Base-by-base conservation (phyloP, 257 asterid genomes). In the Solanum dulcamara region DNA sequence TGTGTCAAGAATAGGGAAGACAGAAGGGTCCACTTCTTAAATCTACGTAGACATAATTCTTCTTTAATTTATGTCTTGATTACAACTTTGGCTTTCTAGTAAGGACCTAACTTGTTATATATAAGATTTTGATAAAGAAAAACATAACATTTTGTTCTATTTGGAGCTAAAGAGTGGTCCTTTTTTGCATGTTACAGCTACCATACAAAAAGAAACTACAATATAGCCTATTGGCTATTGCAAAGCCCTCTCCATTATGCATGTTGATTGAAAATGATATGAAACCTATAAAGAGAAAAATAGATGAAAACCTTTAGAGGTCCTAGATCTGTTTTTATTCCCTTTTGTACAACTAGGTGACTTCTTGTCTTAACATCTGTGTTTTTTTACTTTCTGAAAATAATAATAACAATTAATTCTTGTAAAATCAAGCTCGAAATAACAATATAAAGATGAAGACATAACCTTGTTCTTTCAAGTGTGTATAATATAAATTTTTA, bases 1-100 rank as follows among this genome's bases (percentile, higher is more conserved):
- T n/a, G 20, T 81, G 88, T 86, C 79, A 70, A 81, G 83, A 86
- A 38, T 6, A 26, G 28, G 20, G 62, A 40, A 86, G 62, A 70
- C 85, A 68, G 26, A 42, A 28, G 74, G 60, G 40, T 12, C 38
- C 66, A 68, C 24, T 46, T 77, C 40, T 46, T 77, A 17, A 46
- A 46, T 77, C 28, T 46, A 46, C 26, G 14, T 77, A 77, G 82
- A 26, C 42, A 28, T 28, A 77, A 46, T 46, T 74, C 44, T 71
- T 66, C 32, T 46, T 7, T 64, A 64, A 64, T 64, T 64, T 28
- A 20, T 66, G 81, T 55, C 62, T 46, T 28, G 51, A 66, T 28
- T 48, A 83, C 33, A 83, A 77, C 40, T 46, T 26, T 48, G 40
- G 13, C 46, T 75, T 28, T 20, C 30, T 66, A 44, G 35, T 30